Conservation (phyloP, 257 asterid genomes). For the Coffea eugenioides region DNA sequence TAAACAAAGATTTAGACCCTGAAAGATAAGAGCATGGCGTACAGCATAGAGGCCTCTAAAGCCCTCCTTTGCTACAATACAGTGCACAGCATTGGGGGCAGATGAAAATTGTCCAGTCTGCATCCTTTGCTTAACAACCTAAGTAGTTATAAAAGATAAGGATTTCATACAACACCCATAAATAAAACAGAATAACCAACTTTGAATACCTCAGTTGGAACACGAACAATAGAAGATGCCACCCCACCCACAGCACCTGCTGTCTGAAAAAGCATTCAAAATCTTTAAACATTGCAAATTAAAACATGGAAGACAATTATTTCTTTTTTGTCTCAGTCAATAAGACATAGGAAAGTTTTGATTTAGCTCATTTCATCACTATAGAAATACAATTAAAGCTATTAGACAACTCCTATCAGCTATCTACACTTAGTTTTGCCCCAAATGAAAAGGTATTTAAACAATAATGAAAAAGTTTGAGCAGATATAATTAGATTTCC, state of each 20-base stretch:
- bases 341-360: background rate
- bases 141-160: constrained; percentile 15
- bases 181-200: background rate
- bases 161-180: constrained; percentile 6
- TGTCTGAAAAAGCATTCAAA: constrained; percentile 39
- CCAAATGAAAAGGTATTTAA: background rate
- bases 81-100: constrained; percentile 56
- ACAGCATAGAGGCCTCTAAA: constrained; percentile 66
- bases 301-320: constrained; percentile 1
- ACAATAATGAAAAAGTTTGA: background rate
- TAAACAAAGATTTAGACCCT: background rate
- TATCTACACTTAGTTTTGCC: background rate
- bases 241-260: constrained; percentile 79
- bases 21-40: constrained; percentile 17
- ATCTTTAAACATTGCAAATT: constrained; percentile 4
- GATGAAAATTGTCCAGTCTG: constrained; percentile 66
- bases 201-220: constrained; percentile 61
- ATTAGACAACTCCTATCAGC: background rate
- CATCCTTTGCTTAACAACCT: constrained; percentile 76
- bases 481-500: background rate
- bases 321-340: background rate
- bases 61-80: constrained; percentile 65
- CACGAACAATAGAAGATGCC: constrained; percentile 66
- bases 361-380: background rate
- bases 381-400: background rate